Evolutionary conservation across 805 yeast species (phyloP).

Genomic region (Priceomyces fermenticarens): DNA sequence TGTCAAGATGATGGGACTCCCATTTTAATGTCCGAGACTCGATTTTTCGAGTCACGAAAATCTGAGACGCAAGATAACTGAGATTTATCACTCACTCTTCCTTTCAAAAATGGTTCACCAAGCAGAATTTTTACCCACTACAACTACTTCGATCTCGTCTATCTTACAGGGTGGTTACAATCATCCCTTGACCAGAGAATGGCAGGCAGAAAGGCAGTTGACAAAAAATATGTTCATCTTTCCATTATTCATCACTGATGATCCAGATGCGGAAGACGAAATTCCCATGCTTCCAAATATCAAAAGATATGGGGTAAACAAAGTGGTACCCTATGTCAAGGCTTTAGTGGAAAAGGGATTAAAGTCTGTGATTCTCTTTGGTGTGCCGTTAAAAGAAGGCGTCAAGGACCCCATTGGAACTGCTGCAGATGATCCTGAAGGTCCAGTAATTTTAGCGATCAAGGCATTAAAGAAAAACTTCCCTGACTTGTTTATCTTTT

Average conservation of each 20-base stretch:
- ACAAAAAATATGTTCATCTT: conserved; percentile 87
- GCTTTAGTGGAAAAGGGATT: conserved; percentile 77
- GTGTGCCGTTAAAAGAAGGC: conserved; percentile 77
- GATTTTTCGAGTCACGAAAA: too few species aligned
- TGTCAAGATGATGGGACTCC: too few species aligned
- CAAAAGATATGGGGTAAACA: conserved; percentile 81
- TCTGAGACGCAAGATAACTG: too few species aligned
- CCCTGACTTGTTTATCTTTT: conserved; percentile 83
- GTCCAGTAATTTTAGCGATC: conserved; percentile 86
- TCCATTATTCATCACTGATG: conserved; percentile 83
- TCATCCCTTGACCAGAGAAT: conserved; percentile 81
- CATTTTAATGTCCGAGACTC: too few species aligned
- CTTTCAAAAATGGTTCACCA: conserved; percentile 50
- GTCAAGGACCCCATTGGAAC: conserved; percentile 80
- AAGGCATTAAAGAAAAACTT: conserved; percentile 59
- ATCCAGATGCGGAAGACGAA: conserved; percentile 70
- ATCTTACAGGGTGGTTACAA: conserved; percentile 91
- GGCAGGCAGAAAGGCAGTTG: conserved; percentile 88
- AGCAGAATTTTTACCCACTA: conserved; percentile 64
- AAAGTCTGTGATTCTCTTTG: conserved; percentile 82
- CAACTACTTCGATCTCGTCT: conserved; percentile 64
- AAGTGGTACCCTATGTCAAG: conserved; percentile 66
- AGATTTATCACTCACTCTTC: too few species aligned
- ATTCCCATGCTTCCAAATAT: conserved; percentile 86
- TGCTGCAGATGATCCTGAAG: conserved; percentile 92